Evolutionary conservation across 169 alveolate species (phyloP), one percentile per base, ranked within the genome.

Genomic region (Cystoisospora suis): DNA sequence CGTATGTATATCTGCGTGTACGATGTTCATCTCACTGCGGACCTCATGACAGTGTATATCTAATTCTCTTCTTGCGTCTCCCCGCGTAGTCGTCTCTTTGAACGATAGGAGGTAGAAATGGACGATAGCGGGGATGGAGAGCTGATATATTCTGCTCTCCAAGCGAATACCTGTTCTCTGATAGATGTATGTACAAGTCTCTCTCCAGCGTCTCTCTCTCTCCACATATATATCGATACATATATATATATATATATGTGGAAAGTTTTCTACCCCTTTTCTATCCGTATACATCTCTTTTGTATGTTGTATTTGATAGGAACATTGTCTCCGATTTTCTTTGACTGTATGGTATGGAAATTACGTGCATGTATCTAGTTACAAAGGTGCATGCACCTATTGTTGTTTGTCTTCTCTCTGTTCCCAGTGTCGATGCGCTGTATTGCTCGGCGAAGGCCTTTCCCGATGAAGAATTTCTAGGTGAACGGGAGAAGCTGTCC

Each of bases 381-480:
- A 20, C 20, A 20, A 9, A 53, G n/a, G n/a, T n/a, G n/a, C n/a
- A n/a, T n/a, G n/a, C n/a, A n/a, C n/a, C n/a, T n/a, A n/a, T n/a
- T n/a, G n/a, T 36, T 58, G 72, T 29, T 7, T 58, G 72, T 9
- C 77, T 4, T 23, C 77, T 65, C 15, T 4, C 5, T 44, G 4
- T 9, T 3, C 6, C 12, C 77, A 65, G 77, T 7, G n/a, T 65
- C 44, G 77, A 65, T 44, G n/a, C 77, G 4, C 77, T 65, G n/a
- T 65, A 65, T 44, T 65, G 77, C 40, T 36, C 77, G 38, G 77
- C 77, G 36, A 36, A 23, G 77, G 77, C 77, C 45, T 65, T 65
- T 20, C 44, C 77, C 5, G 44, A 65, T 44, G 77, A 65, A 15
- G 45, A 36, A 5, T 27, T 65, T 20, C 77, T 65, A n/a, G 77